phyloP scores from a whole-genome alignment of 495 filamentous ascomycete species.

The Neurospora sp. region DNA sequence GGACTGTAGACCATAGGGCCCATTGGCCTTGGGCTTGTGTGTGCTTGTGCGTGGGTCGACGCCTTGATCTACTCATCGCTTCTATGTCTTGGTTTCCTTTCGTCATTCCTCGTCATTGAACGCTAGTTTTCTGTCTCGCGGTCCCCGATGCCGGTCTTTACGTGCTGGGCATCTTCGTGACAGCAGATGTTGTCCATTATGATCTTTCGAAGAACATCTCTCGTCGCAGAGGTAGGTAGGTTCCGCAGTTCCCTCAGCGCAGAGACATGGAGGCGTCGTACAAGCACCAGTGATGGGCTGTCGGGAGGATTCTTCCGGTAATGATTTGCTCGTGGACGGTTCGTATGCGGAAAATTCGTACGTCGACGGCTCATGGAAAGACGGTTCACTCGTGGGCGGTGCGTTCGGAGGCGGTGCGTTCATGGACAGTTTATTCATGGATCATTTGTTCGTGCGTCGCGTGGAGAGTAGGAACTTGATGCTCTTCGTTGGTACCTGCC shows the following conservation, averaged over 20 bases:
- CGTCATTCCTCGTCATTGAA: neutral
- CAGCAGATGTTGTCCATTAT: neutral
- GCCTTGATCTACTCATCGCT: neutral
- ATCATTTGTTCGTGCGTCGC: neutral
- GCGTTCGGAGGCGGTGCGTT: neutral
- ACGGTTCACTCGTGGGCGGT: neutral
- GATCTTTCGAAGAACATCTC: neutral
- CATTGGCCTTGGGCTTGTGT: neutral
- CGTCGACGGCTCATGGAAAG: too few relatives aligned
- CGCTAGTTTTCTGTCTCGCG: neutral
- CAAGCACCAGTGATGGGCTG: neutral
- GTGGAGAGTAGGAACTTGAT: neutral
- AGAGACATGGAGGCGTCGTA: neutral
- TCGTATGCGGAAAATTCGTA: too few relatives aligned
- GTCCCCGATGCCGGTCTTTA: neutral
- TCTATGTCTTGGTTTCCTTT: neutral
- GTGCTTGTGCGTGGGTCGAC: neutral
- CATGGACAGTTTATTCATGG: too few relatives aligned
- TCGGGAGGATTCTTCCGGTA: neutral
- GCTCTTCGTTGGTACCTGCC: neutral
- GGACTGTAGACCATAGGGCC: neutral
- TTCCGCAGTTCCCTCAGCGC: rapidly evolving
- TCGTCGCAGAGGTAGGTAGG: neutral
- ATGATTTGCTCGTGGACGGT: neutral
- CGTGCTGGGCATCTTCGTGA: neutral